These are phyloP conservation scores for Aspergillus niger DNA, from an alignment of 2,329 filamentous ascomycete species.

Conservation along the genomic window DNA sequence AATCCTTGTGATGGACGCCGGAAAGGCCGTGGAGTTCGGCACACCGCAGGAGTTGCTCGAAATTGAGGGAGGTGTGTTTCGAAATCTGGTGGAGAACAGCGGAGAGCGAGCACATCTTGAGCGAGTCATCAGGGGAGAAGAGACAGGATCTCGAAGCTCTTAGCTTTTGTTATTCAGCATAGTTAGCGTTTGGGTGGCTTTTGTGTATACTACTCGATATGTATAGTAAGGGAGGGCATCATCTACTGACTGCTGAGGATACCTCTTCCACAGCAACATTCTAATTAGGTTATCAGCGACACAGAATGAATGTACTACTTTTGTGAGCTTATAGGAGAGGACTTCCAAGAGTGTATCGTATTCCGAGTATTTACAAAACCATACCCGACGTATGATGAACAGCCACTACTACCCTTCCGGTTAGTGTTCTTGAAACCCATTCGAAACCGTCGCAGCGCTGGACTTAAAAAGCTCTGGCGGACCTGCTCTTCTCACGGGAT, in stretches of 20 bases:
- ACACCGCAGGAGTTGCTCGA: constrained; percentile 64
- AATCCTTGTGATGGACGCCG: constrained; percentile 71
- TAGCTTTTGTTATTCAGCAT: not conserved
- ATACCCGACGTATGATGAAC: no score
- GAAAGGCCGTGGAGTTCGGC: constrained; percentile 68
- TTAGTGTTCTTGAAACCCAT: no score
- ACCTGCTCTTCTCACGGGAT: not conserved
- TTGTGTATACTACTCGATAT: not conserved
- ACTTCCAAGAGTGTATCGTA: no score
- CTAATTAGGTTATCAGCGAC: no score
- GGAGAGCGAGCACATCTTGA: constrained; percentile 26
- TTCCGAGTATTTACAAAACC: no score
- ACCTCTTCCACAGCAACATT: no score
- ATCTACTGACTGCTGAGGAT: no score
- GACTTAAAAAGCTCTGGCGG: not conserved
- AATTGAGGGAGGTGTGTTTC: constrained; percentile 55
- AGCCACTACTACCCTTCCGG: no score
- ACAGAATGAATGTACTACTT: no score
- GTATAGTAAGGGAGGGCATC: not conserved
- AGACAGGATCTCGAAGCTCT: not conserved
- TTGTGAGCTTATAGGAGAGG: no score
- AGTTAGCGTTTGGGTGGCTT: not conserved
- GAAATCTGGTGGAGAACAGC: constrained; percentile 54
- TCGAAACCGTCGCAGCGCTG: not conserved
- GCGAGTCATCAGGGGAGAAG: constrained; percentile 19